Base-by-base conservation (phyloP, 208 protist species). In the Naegleria gruberi region DNA sequence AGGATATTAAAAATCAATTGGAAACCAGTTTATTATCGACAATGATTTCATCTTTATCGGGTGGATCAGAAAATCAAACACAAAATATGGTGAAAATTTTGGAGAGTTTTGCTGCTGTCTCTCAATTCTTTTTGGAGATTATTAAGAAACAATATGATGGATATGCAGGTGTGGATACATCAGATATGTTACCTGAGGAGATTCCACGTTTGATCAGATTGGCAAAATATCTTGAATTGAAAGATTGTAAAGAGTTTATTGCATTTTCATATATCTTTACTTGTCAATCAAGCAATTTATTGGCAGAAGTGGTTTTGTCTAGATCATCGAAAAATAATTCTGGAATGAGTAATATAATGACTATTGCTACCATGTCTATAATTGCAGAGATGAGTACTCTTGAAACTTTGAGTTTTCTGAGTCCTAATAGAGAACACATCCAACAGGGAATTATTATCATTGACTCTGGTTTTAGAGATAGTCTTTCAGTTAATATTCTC, bases 401-500 rank as follows among this genome's bases (percentile, higher is more conserved):
- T 30, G 51, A 65, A 65, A 23, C 51, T 65, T 23, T 65, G 2
- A 65, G 30, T 30, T 65, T 65, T 65, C 15, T 65, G 2, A 23
- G 51, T 23, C 51, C 15, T 30, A 23, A 65, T 65, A 10, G 51
- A 23, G 19, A 30, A 30, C 51, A 65, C 51, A 65, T 65, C 30
- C 51, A 65, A 65, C 51, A 65, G 30, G 51, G 74, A 17, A n/a
- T 87, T 45, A 30, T 87, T 40, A 26, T 45, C 34, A 55, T 87
- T n/a, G 82, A 87, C 12, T 34, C n/a, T 34, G 10, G 10, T 12
- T 87, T 55, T 40, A 26, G 44, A 8, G 82, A 87, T 15, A 94
- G 90, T 37, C 95, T 97, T 89, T 94, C 93, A 90, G 94, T 96
- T 55, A 93, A 90, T 84, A 92, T 92, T 90, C 91, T 96, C 55